phyloP scores from a whole-genome alignment of 495 filamentous ascomycete species.

The Xylaria venustula region DNA sequence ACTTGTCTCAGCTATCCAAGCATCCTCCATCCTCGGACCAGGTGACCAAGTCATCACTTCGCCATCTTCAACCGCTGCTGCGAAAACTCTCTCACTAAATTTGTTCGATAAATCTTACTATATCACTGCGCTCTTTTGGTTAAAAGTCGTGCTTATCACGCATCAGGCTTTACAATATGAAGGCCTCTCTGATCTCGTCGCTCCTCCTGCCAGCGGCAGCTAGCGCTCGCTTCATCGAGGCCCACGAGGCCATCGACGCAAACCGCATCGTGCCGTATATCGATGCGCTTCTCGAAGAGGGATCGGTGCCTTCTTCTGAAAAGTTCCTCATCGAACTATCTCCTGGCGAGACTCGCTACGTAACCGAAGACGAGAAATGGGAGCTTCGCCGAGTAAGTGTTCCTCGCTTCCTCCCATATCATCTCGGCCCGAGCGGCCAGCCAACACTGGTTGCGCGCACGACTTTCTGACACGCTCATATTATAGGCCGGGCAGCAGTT shows the following conservation, averaged over 20 bases:
- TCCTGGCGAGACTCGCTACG: conserved; percentile 80
- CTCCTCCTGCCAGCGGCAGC: conserved; percentile 47
- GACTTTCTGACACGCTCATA: conserved; percentile 14
- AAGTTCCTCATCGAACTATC: conserved; percentile 81
- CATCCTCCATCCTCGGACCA: background rate
- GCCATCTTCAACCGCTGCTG: background rate
- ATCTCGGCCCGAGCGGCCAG: background rate
- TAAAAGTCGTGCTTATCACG: too few species aligned
- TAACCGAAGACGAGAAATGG: conserved; percentile 96
- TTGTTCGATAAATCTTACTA: background rate
- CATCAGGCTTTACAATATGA: conserved; percentile 27
- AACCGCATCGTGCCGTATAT: conserved; percentile 37
- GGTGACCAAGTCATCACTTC: too few species aligned
- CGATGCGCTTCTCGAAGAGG: conserved; percentile 35
- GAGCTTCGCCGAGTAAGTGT: conserved; percentile 71
- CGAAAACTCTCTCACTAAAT: background rate
- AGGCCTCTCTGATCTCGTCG: conserved; percentile 45
- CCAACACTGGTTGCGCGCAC: background rate
- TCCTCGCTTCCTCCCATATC: background rate
- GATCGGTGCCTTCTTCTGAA: conserved; percentile 33
- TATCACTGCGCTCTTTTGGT: background rate
- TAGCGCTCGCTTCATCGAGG: conserved; percentile 51
- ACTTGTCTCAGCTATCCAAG: too few species aligned
- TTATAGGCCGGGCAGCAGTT: conserved; percentile 78
- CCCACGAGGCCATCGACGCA: conserved; percentile 43